Base-by-base conservation (phyloP, 805 yeast genomes). In the Myxozyma geophila region DNA sequence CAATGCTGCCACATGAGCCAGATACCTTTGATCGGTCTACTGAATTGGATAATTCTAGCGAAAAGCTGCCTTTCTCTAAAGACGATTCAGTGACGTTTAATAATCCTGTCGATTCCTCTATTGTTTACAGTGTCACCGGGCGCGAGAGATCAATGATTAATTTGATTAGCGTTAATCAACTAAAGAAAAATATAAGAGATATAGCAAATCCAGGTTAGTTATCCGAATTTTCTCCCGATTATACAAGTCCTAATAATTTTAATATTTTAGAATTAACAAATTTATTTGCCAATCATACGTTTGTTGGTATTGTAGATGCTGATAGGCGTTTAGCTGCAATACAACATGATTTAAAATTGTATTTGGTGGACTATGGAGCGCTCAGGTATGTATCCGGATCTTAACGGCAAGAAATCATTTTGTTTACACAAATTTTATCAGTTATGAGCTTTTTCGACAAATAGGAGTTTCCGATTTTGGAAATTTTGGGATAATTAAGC, bases 281-380 rank as follows among this genome's bases (percentile, higher is more conserved):
- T 49, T 75, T 90, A 1, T 85, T 93, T 74, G 81, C 87, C 8
- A 84, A 88, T 59, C 83, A 88, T 55, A 84, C 87, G 0, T 90
- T 82, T 72, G 87, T 95, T 8, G 99, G 99, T 0, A 76, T 93
- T 2, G 92, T 90, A 1, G 98, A 93, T 73, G 82, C 82, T 10
- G 72, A 76, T 12, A 82, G 85, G 65, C 78, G 98, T 50, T 77
- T 93, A 21, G 87, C 89, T 13, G 88, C 96, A n/a, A 79, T 93
- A 50, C 99, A 95, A 73, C 83, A 86, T 72, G 97, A 88, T 70
- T 88, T 92, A 8, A 85, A 86, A 62, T 78, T 95, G 13, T 88
- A 83, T 72, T 75, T 95, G 28, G 85, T 93, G 19, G 97, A 93
- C 74, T 95, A 91, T 74, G 90, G 87, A 0, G 81, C 89, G 0